Evolutionary conservation across 2,329 filamentous ascomycete genomes (phyloP), one percentile per base, ranked within the genome.

Genomic region (Penicillium sp.): DNA sequence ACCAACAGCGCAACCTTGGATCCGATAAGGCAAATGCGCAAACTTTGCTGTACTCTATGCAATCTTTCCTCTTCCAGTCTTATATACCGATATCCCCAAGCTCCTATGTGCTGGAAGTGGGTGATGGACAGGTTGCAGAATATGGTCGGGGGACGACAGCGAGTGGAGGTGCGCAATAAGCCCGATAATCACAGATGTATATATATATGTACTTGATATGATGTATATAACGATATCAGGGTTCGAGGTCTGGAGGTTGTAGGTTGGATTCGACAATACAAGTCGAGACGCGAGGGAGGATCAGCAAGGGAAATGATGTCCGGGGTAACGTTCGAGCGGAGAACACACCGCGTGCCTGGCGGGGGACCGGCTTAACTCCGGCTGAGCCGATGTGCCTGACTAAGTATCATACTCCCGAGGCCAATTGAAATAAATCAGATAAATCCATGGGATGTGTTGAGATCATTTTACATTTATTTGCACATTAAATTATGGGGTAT

Each of bases 291-390:
- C 18, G 54, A 46, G 39, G 44, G 29, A 31, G 29, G 52, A 58
- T 60, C 58, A 56, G 57, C 50, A 48, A 60, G 52, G 47, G 40
- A 47, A 42, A 37, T 27, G 58, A 57, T 49, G 59, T 60, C 59
- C 41, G 59, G 60, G 60, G 60, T 60, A 61, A 45, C 41, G 56
- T 52, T 48, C 42, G 58, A 52, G 59, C 56, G 60, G 56, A 60
- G 59, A 56, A 50, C 50, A 60, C 52, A 60, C 55, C 56, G 56
- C 50, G 60, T 60, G 59, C 50, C 57, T 58, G 52, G 55, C 49
- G 58, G 56, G 56, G 55, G 41, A 32, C 52, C 56, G 56, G 59
- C 51, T 54, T 51, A 60, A 57, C 52, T 59, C 54, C 58, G 54
- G 47, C 25, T 31, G 13, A 55, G 29, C 52, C 57, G 55, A 25